Percentiles rank a stretch among this genome's conserved stretches.
These are phyloP conservation scores for Papiliotrema flavescens DNA, from an alignment of 1,284 basidiomycete genomes.

Conservation along the genomic window DNA sequence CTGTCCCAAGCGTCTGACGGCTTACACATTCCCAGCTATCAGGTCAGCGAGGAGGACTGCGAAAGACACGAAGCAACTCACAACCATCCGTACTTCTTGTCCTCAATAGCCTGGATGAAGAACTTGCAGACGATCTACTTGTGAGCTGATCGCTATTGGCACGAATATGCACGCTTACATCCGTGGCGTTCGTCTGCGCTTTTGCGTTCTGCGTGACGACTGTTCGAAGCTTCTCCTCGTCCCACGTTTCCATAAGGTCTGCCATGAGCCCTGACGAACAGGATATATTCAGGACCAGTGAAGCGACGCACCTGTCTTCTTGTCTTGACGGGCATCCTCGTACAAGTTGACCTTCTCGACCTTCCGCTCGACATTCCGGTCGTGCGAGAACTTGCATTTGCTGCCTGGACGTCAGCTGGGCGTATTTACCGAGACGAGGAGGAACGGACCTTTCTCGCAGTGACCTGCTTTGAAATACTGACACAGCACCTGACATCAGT, in stretches of 20 bases:
- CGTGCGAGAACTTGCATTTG: constrained; percentile 96
- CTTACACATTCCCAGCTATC: constrained; percentile 50
- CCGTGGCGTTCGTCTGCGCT: constrained; percentile 88
- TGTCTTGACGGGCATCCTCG: constrained; percentile 71
- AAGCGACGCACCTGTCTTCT: constrained; percentile 62
- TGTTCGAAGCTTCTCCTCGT: constrained; percentile 77
- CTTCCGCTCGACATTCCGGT: constrained; percentile 81
- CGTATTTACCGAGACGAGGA: background rate
- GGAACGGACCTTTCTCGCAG: constrained; percentile 70
- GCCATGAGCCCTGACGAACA: constrained; percentile 4
- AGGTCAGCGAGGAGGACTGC: constrained; percentile 13
- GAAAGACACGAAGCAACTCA: constrained; percentile 13
- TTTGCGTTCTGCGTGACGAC: constrained; percentile 87
- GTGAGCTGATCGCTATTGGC: background rate
- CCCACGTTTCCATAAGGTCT: constrained; percentile 85
- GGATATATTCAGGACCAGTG: constrained; percentile 1
- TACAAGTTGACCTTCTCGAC: constrained; percentile 97
- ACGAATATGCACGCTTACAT: constrained; percentile 55
- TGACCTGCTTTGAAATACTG: constrained; percentile 81
- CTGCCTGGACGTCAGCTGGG: constrained; percentile 44
- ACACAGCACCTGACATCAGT: constrained; percentile 59
- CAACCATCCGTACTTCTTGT: constrained; percentile 67
- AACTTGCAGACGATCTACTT: constrained; percentile 90
- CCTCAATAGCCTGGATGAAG: constrained; percentile 96
- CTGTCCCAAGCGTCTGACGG: background rate